Percentiles rank a stretch among this genome's conserved stretches.
Conservation (phyloP, 768 basidiomycete species). For the Rhodotorula diobovata region DNA sequence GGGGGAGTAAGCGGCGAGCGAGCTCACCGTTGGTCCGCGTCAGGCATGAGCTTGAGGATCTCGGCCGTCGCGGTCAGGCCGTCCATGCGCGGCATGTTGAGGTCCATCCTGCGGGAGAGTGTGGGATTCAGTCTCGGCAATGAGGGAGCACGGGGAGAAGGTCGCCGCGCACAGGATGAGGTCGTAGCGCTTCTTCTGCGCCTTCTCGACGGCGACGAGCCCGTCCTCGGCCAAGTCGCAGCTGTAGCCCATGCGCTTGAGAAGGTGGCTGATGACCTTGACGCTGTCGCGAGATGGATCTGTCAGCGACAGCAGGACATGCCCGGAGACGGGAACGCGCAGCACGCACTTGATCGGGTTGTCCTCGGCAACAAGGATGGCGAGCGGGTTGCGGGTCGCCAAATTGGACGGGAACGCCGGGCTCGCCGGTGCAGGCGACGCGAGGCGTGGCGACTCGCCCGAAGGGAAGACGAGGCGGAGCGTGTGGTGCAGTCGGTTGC, state of each 20-base stretch:
- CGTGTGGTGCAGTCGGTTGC: conserved; percentile 36
- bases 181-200: conserved; percentile 33
- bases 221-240: conserved; percentile 25
- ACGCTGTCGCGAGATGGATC: conserved; percentile 4
- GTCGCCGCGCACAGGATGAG: conserved; percentile 11
- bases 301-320: background rate
- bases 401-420: conserved; percentile 33
- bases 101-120: conserved; percentile 25
- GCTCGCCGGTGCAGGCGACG: conserved; percentile 11
- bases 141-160: background rate
- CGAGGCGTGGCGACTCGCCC: background rate
- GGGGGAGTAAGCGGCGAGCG: background rate
- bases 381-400: conserved; percentile 18
- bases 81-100: conserved; percentile 36
- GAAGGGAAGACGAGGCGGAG: conserved; percentile 34
- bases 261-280: conserved; percentile 32
- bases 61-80: conserved; percentile 17
- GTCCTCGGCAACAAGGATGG: conserved; percentile 35
- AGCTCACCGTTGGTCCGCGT: conserved; percentile 1
- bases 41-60: conserved; percentile 26
- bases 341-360: conserved; percentile 28
- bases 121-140: background rate
- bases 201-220: conserved; percentile 29
- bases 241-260: conserved; percentile 32
- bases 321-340: too few relatives aligned